Evolutionary conservation across 495 filamentous ascomycete species (phyloP).

Genomic region (Penicillium ucsense): DNA sequence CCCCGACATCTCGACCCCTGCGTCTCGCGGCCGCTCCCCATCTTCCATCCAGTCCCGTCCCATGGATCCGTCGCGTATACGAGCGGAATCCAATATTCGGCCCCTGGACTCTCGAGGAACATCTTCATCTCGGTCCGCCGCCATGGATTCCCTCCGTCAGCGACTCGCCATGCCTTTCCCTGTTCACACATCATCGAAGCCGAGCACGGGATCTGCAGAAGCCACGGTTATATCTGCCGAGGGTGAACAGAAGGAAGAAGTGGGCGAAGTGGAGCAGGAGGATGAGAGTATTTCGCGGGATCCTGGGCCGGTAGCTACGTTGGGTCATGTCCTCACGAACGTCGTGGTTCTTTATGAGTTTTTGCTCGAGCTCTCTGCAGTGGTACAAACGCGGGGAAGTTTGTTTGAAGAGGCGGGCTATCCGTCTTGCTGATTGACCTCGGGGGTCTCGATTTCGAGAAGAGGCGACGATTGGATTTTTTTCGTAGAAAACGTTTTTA

Average conservation of each 20-base stretch:
- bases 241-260: slow-evolving; percentile 2
- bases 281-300: too few relatives aligned
- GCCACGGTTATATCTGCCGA: slow-evolving; percentile 21
- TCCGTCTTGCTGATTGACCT: neutral
- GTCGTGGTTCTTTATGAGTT: slow-evolving; percentile 60
- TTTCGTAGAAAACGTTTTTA: too few relatives aligned
- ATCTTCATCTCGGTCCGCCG: slow-evolving; percentile 16
- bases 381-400: slow-evolving; percentile 76
- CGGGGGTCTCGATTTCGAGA: too few relatives aligned
- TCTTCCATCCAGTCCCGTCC: slow-evolving; percentile 6
- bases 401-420: slow-evolving; percentile 79
- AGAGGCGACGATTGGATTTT: too few relatives aligned
- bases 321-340: slow-evolving; percentile 79
- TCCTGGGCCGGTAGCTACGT: slow-evolving; percentile 37
- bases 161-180: slow-evolving; percentile 31
- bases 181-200: slow-evolving; percentile 2
- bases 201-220: slow-evolving; percentile 6
- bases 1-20: slow-evolving; percentile 44
- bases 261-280: too few relatives aligned
- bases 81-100: slow-evolving; percentile 13
- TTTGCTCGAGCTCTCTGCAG: slow-evolving; percentile 74
- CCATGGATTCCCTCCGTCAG: slow-evolving; percentile 28
- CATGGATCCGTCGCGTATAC: slow-evolving; percentile 8
- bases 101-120: slow-evolving; percentile 22
- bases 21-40: slow-evolving; percentile 15